Base-by-base conservation (phyloP, 768 basidiomycete genomes). In the Suillus variegatus region DNA sequence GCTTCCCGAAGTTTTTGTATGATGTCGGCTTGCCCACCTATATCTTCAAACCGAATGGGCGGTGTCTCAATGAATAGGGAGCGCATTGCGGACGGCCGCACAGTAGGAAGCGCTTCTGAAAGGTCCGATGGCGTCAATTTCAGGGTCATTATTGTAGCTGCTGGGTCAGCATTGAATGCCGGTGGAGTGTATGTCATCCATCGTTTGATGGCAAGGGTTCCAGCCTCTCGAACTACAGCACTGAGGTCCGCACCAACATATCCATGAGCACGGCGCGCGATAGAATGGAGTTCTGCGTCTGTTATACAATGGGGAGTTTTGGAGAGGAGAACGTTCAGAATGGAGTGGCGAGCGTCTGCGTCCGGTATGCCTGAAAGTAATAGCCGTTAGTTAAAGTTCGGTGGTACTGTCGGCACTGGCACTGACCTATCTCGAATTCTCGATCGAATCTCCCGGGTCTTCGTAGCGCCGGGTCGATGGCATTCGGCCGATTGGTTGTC, bases 241-340 rank as follows among this genome's bases (percentile, higher is more conserved):
- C 90, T 89, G 52, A 99, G 83, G 76, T 99, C 97, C 6, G 97
- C 97, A 8, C 97, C 97, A 55, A 99, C 97, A 74, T 96, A 99
- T 0, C 97, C 97, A 68, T 99, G 95, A 13, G 95, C 95, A 40
- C 86, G 86, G 13, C 86, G 82, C 0, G 96, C 91, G 20, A 98
- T 77, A 2, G 82, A 68, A 32, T 82, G 78, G 2, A 99, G 85
- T 12, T 92, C 88, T 0, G 81, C 79, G 3, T 78, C 75, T 0
- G 85, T 74, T 66, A 98, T 83, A 4, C 80, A 75, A 72, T 98
- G 88, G 0, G 97, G 97, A 2, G 92, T 91, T 68, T 90, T 91
- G 20, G 84, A 73, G 0, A 98, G 84, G 18, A 98, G 79, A 55
- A 98, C 94, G n/a, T 87, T 81, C 46, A 99, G 85, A 68, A 99